These are phyloP conservation scores for Alliaria petiolata DNA, from an alignment of 345 rosid genomes.

Conservation along the genomic window DNA sequence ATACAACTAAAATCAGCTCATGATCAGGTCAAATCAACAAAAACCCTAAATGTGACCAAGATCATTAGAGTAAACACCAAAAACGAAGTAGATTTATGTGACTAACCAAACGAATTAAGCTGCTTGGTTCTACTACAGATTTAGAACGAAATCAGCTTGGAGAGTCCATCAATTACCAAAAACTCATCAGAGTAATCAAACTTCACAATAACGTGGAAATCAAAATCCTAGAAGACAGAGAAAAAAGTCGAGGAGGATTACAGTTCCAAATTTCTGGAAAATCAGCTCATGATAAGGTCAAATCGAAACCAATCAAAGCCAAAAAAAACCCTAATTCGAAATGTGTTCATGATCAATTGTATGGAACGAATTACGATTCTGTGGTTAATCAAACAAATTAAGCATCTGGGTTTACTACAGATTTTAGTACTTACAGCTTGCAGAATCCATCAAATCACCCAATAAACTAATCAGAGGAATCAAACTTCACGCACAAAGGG, in stretches of 20 bases:
- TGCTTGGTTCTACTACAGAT: background rate
- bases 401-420: background rate
- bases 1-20: conserved; percentile 1
- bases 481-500: background rate
- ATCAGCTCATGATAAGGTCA: background rate
- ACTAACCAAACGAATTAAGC: background rate
- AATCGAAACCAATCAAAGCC: background rate
- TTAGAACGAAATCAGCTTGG: no score
- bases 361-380: background rate
- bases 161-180: no score
- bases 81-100: no score
- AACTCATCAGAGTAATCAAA: background rate
- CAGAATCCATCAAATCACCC: background rate
- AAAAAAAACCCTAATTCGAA: background rate
- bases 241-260: background rate
- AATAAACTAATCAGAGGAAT: background rate
- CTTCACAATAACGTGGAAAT: background rate
- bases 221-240: background rate
- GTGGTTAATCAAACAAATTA: background rate
- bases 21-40: background rate
- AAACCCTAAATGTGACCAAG: background rate
- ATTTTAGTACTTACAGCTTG: background rate
- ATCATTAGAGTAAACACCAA: background rate
- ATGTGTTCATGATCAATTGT: background rate
- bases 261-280: background rate